phyloP scores from a whole-genome alignment of 2,329 filamentous ascomycete genomes.

The Bipolaris bicolor region DNA sequence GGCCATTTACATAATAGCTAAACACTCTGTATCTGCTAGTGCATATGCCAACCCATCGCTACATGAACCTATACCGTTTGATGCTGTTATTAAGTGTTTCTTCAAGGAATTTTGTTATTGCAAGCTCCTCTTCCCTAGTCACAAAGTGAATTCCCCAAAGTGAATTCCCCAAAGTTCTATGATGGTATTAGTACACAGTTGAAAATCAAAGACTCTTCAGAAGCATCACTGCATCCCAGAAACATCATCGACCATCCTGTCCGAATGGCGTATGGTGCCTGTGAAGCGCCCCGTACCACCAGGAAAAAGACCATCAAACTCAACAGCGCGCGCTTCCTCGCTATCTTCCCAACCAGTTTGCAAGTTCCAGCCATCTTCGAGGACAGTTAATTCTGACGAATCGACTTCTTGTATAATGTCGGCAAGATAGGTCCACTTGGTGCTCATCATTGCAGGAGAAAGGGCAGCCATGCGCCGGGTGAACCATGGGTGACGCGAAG shows the following conservation, averaged over 20 bases:
- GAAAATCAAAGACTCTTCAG: not conserved
- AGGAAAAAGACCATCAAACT: conserved; percentile 50
- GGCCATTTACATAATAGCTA: too few relatives aligned
- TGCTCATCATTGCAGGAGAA: conserved; percentile 46
- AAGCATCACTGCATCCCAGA: conserved; percentile 25
- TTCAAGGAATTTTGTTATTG: not conserved
- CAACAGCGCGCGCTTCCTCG: conserved; percentile 45
- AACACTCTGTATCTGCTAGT: too few relatives aligned
- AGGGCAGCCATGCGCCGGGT: conserved; percentile 40
- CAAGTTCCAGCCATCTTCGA: conserved; percentile 44
- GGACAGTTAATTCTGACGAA: conserved; percentile 38
- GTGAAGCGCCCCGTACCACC: conserved; percentile 53
- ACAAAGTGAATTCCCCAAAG: not conserved
- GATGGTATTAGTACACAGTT: not conserved
- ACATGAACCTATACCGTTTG: not conserved
- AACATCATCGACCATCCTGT: conserved; percentile 22
- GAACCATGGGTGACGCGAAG: conserved; percentile 31
- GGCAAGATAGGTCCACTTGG: conserved; percentile 46
- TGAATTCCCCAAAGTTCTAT: not conserved
- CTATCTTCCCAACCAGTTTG: conserved; percentile 40
- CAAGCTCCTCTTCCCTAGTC: not conserved
- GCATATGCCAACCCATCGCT: not conserved
- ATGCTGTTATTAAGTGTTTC: not conserved
- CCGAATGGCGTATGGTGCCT: conserved; percentile 32
- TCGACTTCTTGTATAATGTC: conserved; percentile 50